Conservation (phyloP, 2,329 filamentous ascomycete genomes). For the Mycogone perniciosa region DNA sequence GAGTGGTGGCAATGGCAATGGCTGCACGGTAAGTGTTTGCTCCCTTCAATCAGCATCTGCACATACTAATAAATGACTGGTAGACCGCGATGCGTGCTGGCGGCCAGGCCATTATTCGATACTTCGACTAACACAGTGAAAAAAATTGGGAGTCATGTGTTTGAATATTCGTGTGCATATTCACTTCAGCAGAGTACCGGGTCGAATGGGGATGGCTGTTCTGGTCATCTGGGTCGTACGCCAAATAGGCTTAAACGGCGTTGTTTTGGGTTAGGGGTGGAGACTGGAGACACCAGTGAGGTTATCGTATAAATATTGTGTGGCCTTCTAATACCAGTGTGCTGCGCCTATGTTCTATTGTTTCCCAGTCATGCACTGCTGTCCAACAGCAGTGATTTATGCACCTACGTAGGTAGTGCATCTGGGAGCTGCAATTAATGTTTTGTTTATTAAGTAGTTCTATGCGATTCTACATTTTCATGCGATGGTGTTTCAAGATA, state of each 20-base stretch:
- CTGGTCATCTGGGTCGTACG: not conserved
- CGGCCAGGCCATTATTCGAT: conserved; percentile 38
- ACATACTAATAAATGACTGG: conserved; percentile 12
- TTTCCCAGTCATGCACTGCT: not conserved
- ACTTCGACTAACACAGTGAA: conserved; percentile 30
- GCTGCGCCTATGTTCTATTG: conserved; percentile 6
- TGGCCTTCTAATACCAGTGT: conserved; percentile 6
- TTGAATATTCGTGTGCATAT: conserved; percentile 33
- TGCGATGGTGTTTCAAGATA: not conserved
- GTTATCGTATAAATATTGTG: not conserved
- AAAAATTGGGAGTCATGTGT: conserved; percentile 19
- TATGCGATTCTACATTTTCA: not conserved
- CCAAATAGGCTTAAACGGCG: not conserved
- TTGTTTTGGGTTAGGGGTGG: not conserved
- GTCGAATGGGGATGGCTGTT: not conserved
- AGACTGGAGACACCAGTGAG: conserved; percentile 6
- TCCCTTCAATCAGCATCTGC: not conserved
- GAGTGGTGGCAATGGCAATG: conserved; percentile 44
- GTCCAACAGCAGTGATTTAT: conserved; percentile 1
- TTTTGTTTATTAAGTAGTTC: conserved; percentile 11
- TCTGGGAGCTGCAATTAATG: conserved; percentile 2
- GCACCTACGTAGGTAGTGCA: not conserved
- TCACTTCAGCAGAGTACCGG: conserved; percentile 19
- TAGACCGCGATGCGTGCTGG: conserved; percentile 39
- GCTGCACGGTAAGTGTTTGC: conserved; percentile 70